These are phyloP conservation scores for Ophiostoma australiae DNA, from an alignment of 2,329 filamentous ascomycete genomes.

Conservation along the genomic window DNA sequence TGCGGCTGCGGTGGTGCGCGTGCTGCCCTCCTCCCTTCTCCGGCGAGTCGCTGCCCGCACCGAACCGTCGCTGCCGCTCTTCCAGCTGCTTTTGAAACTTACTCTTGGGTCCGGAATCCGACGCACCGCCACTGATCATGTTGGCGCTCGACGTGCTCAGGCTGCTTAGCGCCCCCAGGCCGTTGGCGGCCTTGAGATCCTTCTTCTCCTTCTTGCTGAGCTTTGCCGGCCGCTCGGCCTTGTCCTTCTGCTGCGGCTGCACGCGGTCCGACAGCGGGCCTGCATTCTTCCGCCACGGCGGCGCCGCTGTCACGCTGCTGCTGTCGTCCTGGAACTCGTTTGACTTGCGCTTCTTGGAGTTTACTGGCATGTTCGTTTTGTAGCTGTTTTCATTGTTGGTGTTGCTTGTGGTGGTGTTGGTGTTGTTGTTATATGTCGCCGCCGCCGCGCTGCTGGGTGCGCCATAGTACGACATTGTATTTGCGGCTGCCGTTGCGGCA, in stretches of 20 bases:
- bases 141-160: background rate
- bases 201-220: slow-evolving; percentile 26
- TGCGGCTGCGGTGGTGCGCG: background rate
- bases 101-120: slow-evolving; percentile 49
- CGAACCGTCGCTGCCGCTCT: slow-evolving; percentile 83
- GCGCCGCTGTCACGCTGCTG: slow-evolving; percentile 38
- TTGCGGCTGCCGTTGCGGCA: slow-evolving; percentile 18
- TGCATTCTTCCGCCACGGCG: slow-evolving; percentile 67
- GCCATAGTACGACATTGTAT: slow-evolving; percentile 20
- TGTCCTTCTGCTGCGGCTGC: slow-evolving; percentile 32
- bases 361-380: slow-evolving; percentile 22
- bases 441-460: background rate
- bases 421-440: background rate
- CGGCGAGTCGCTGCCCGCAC: slow-evolving; percentile 49
- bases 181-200: slow-evolving; percentile 15
- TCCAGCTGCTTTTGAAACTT: slow-evolving; percentile 86
- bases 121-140: slow-evolving; percentile 32
- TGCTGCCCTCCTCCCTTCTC: background rate
- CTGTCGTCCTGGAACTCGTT: slow-evolving; percentile 52
- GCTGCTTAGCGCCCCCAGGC: slow-evolving; percentile 3
- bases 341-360: slow-evolving; percentile 78
- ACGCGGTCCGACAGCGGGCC: slow-evolving; percentile 69
- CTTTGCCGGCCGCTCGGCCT: slow-evolving; percentile 33
- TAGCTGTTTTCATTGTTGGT: background rate
- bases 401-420: no score